These are phyloP conservation scores for peach (Prunus persica) DNA, from an alignment of 306 rosid species.

Conservation along the genomic window DNA sequence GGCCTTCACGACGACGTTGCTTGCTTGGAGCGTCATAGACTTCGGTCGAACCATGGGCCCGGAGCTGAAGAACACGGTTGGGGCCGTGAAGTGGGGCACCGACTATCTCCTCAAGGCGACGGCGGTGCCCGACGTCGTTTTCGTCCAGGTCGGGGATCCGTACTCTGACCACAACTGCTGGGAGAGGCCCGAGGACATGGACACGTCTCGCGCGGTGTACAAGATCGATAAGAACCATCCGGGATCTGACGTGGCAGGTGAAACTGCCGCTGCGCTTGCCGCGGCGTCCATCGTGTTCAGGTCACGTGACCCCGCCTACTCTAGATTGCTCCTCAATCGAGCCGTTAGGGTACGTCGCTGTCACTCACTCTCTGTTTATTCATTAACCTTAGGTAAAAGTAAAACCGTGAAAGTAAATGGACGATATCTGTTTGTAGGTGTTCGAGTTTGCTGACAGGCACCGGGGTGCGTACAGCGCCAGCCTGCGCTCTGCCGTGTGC, in stretches of 20 bases:
- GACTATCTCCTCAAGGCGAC: constrained; percentile 82
- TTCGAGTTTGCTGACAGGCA: constrained; percentile 90
- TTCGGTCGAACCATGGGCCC: constrained; percentile 81
- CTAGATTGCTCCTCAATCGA: constrained; percentile 71
- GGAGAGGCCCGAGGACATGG: constrained; percentile 99
- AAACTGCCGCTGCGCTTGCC: constrained; percentile 96
- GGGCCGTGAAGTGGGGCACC: constrained; percentile 77
- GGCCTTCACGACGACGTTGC: constrained; percentile 88
- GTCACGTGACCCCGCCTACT: constrained; percentile 90
- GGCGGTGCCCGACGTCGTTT: constrained; percentile 66
- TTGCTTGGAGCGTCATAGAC: constrained; percentile 89
- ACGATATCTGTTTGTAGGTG: constrained; percentile 59
- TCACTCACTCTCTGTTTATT: constrained; percentile 17
- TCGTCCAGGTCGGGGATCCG: constrained; percentile 86
- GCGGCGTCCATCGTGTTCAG: constrained; percentile 98
- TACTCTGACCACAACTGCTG: constrained; percentile 90
- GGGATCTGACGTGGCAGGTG: constrained; percentile 97
- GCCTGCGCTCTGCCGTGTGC: constrained; percentile 74
- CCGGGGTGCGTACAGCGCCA: constrained; percentile 93
- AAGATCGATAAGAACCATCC: constrained; percentile 74
- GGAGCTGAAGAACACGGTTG: constrained; percentile 62
- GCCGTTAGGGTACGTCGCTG: constrained; percentile 85
- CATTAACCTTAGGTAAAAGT: neutral
- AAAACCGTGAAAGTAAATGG: constrained; percentile 18
- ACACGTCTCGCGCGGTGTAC: constrained; percentile 74